phyloP scores from a whole-genome alignment of 2,329 filamentous ascomycete species.

The Sporothrix luriei region DNA sequence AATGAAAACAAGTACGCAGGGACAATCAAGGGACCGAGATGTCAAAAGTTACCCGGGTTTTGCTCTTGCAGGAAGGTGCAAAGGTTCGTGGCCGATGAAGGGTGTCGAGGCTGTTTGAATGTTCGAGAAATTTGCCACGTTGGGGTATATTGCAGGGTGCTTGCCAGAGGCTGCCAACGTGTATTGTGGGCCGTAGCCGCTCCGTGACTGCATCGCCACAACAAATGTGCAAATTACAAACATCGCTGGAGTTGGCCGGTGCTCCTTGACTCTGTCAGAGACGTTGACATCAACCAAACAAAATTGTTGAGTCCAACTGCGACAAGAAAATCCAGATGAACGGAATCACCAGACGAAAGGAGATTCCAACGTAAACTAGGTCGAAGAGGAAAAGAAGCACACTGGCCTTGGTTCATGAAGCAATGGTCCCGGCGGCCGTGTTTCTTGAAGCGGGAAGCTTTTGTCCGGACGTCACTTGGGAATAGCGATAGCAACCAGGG shows the following conservation, averaged over 20 bases:
- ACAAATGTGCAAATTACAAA: not conserved
- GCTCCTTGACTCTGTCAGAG: not conserved
- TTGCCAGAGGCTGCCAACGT: too few relatives aligned
- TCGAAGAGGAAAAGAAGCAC: not conserved
- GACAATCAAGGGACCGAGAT: not conserved
- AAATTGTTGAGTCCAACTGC: too few relatives aligned
- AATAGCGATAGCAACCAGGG: not conserved
- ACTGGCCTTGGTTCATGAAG: not conserved
- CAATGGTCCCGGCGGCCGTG: not conserved
- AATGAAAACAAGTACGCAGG: not conserved
- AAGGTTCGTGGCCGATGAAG: not conserved
- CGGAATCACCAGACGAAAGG: not conserved
- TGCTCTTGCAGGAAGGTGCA: not conserved
- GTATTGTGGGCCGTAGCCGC: not conserved
- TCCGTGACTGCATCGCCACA: not conserved
- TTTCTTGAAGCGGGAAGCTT: conserved; percentile 1
- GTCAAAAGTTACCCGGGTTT: conserved; percentile 15
- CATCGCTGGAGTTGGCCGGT: too few relatives aligned
- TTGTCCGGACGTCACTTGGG: conserved; percentile 15
- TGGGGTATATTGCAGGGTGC: not conserved
- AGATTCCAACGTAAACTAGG: not conserved
- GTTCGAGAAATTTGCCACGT: conserved; percentile 23
- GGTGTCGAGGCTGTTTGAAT: not conserved
- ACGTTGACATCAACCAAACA: not conserved
- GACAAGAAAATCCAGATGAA: not conserved